Conservation (phyloP, 805 yeast genomes). For the Cyberlindnera xishuangbannaensis region DNA sequence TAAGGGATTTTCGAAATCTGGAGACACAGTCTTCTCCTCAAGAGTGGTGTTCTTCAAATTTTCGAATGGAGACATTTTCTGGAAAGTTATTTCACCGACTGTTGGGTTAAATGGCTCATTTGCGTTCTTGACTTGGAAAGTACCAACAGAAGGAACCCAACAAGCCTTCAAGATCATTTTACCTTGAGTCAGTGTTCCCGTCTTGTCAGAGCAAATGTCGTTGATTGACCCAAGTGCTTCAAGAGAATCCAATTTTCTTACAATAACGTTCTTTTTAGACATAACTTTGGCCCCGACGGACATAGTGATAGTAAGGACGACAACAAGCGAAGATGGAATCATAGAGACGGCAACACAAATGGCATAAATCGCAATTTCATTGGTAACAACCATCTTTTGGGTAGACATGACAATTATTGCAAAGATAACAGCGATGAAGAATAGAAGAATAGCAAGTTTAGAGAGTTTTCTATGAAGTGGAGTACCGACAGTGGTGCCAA, state of each 20-base stretch:
- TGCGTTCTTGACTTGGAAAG: slow-evolving; percentile 47
- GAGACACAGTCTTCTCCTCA: slow-evolving; percentile 8
- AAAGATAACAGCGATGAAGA: slow-evolving; percentile 73
- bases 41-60: too few species aligned
- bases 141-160: slow-evolving; percentile 63
- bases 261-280: slow-evolving; percentile 63
- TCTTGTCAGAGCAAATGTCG: slow-evolving; percentile 77
- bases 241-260: slow-evolving; percentile 68
- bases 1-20: slow-evolving; percentile 3
- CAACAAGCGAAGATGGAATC: slow-evolving; percentile 79
- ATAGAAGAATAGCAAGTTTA: slow-evolving; percentile 67
- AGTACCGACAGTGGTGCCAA: slow-evolving; percentile 76
- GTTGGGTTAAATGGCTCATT: slow-evolving; percentile 62
- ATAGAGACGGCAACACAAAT: slow-evolving; percentile 74
- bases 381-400: slow-evolving; percentile 66
- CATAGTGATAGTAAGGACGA: slow-evolving; percentile 81
- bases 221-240: slow-evolving; percentile 77
- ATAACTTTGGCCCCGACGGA: slow-evolving; percentile 74
- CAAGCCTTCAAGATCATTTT: slow-evolving; percentile 68
- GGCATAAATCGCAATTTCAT: slow-evolving; percentile 82
- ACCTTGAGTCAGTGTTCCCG: slow-evolving; percentile 79
- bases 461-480: slow-evolving; percentile 75
- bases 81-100: slow-evolving; percentile 37
- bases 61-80: slow-evolving; percentile 15
- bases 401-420: slow-evolving; percentile 87